Conservation (phyloP, 495 filamentous ascomycete species). For the Venustampulla echinocandica region DNA sequence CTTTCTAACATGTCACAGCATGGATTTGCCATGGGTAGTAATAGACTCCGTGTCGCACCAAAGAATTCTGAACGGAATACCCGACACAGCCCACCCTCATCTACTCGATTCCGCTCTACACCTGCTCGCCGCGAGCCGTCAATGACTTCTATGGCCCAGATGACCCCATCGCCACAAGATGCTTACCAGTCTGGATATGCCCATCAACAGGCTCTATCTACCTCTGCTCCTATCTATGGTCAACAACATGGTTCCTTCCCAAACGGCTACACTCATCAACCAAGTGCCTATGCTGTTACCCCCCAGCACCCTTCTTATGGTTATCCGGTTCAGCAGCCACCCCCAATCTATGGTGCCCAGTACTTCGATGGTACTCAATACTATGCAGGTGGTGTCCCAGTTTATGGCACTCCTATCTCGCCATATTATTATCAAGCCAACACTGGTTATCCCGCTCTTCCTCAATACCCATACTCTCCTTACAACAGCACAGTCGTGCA, state of each 20-base stretch:
- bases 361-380: background rate
- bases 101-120: background rate
- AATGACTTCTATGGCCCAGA: background rate
- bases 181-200: background rate
- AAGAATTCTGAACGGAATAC: slow-evolving; percentile 18
- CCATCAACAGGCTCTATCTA: too few species aligned
- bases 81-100: background rate
- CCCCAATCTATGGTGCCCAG: background rate
- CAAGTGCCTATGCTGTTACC: background rate
- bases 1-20: slow-evolving; percentile 13
- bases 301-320: background rate
- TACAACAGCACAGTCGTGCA: too few species aligned
- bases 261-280: background rate
- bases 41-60: slow-evolving; percentile 17
- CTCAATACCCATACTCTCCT: too few species aligned
- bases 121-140: background rate
- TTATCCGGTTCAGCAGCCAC: background rate
- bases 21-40: slow-evolving; percentile 6
- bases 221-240: too few species aligned
- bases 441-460: too few species aligned
- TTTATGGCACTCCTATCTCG: background rate
- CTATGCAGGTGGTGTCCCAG: background rate
- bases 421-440: too few species aligned
- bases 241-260: background rate
- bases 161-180: background rate